These are phyloP conservation scores for Plasmodium yoelii DNA, from an alignment of 169 alveolate species.

Conservation along the genomic window DNA sequence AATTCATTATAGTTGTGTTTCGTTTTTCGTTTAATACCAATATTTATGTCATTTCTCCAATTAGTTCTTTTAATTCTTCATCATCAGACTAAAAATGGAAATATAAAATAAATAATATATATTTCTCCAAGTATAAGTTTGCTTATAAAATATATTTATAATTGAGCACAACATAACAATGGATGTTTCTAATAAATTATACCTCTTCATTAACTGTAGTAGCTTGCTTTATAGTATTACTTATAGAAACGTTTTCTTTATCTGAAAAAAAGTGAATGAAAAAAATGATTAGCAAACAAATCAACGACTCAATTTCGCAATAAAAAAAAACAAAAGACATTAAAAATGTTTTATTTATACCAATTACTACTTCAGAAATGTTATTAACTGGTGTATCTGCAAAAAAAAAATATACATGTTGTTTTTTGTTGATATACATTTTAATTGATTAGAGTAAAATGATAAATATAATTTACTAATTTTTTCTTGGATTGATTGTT, in stretches of 20 bases:
- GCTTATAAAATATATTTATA: not conserved
- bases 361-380: constrained; percentile 35
- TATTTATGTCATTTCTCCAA: constrained; percentile 74
- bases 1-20: not conserved
- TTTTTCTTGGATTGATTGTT: constrained; percentile 70
- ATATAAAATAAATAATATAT: not conserved
- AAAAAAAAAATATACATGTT: constrained; percentile 9
- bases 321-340: constrained; percentile 3
- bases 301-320: not conserved
- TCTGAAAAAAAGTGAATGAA: constrained; percentile 2
- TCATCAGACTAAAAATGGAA: constrained; percentile 50
- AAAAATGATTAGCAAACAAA: not conserved
- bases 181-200: not conserved
- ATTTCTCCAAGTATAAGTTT: not conserved
- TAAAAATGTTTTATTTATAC: constrained; percentile 1
- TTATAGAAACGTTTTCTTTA: constrained; percentile 2
- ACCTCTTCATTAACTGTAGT: constrained; percentile 58
- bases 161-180: not conserved
- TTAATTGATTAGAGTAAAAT: not conserved
- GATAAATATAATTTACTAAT: constrained; percentile 27
- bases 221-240: not conserved
- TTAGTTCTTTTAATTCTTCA: constrained; percentile 73
- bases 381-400: constrained; percentile 44
- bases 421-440: not conserved
- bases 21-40: not conserved